Conservation (phyloP, 306 rosid species). For the Gynostemma pentaphyllum region DNA sequence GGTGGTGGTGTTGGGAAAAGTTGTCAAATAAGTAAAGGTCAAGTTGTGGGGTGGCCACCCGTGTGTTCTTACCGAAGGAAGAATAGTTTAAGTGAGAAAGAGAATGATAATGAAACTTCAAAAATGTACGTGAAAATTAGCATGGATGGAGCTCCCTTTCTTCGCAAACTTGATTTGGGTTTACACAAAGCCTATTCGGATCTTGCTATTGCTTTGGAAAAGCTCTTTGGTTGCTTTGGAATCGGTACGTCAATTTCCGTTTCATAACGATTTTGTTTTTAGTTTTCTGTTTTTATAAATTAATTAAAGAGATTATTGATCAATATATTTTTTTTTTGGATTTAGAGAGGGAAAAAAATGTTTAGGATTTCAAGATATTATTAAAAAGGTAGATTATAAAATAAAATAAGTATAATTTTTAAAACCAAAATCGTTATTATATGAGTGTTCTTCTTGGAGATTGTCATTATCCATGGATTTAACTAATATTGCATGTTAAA, state of each 20-base stretch:
- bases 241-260: constrained; percentile 19
- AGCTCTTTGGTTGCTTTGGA: constrained; percentile 66
- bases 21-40: constrained; percentile 20
- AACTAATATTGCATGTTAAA: no score
- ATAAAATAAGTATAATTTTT: no score
- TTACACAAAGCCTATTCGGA: constrained; percentile 46
- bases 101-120: constrained; percentile 10
- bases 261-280: background rate
- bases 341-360: no score
- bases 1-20: constrained; percentile 17
- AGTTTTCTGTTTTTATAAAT: background rate
- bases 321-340: no score
- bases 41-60: constrained; percentile 93
- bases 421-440: no score
- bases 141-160: constrained; percentile 93
- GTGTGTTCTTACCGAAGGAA: constrained; percentile 70
- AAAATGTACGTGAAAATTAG: constrained; percentile 80
- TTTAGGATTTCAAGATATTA: no score
- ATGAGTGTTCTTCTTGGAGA: no score
- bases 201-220: constrained; percentile 61
- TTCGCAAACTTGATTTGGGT: constrained; percentile 66
- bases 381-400: no score
- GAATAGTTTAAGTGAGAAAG: constrained; percentile 32
- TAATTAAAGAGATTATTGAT: background rate
- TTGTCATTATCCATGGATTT: no score